Evolutionary conservation across 306 rosid species (phyloP), one percentile per base, ranked within the genome.

Genomic region (Senna tora): DNA sequence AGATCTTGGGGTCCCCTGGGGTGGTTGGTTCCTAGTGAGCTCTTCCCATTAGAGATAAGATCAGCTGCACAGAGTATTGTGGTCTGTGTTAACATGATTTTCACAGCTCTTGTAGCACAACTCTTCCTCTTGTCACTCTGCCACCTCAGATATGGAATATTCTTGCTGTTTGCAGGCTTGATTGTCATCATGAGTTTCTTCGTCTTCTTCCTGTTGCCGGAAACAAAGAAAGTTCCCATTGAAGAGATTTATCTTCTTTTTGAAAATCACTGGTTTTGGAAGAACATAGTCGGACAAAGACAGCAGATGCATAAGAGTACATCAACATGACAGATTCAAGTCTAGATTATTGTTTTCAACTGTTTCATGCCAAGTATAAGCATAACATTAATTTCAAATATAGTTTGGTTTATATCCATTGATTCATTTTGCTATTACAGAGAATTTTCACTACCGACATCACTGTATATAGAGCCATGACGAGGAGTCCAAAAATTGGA

Each of bases 1-100:
- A 89, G 99, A 84, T 89, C 99, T 2, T 95, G 96, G 99, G 97
- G 97, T 51, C 99, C 99, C 8, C 55, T 95, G 22, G 97, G 93
- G 15, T 95, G 99, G 99, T 75, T 95, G 68, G 99, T 95, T 69
- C 96, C 99, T 0, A 92, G 97, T 77, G 99, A 95, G 86, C 74
- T 95, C 4, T 95, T 95, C 54, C 97, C 99, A 20, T 75, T 95
- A 71, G 99, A 95, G 82, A 88, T 89, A 36, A 88, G 99, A 74
- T 89, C 99, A 5, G 84, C 97, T 3, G 99, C 97, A n/a, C 99
- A 89, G 78, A 95, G 99, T 76, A 65, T 91, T 22, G 99, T 95
- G 73, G 90, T 95, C 43, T 88, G 97, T 70, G 97, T 95, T 71
- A 91, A 95, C 86, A 89, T 95, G 82, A 77, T 89, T 72, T 89